Evolutionary conservation across 2,329 filamentous ascomycete species (phyloP).

Genomic region (Fusarium brachygibbosum): DNA sequence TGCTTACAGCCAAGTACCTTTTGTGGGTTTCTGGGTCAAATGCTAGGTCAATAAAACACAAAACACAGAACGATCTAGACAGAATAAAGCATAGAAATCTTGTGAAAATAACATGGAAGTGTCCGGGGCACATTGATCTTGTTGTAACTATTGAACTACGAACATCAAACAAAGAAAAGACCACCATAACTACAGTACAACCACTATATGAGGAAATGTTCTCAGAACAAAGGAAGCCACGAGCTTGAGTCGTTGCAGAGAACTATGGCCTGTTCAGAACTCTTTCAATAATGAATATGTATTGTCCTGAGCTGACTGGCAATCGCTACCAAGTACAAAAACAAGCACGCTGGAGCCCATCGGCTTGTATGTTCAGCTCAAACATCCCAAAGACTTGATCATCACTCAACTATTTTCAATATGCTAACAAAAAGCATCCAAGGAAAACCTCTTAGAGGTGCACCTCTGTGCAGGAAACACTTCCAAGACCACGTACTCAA

Average conservation of each 20-base stretch:
- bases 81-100: no score
- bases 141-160: neutral
- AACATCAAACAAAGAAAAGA: neutral
- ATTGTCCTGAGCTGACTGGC: neutral
- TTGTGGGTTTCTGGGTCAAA: no score
- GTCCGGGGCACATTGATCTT: neutral
- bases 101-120: accelerated
- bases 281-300: neutral
- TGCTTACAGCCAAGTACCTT: neutral
- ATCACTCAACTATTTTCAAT: neutral
- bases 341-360: neutral
- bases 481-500: constrained; percentile 1
- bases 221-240: neutral
- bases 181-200: no score
- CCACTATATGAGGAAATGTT: no score
- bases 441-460: neutral
- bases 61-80: no score
- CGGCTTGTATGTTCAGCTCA: neutral
- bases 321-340: neutral
- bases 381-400: accelerated
- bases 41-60: no score
- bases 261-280: neutral
- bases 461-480: constrained; percentile 19
- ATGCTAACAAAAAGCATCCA: neutral
- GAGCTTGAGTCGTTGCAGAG: neutral